Evolutionary conservation across 768 basidiomycete genomes (phyloP), one percentile per base, ranked within the genome.

Genomic region (Rubroboletus satanas): DNA sequence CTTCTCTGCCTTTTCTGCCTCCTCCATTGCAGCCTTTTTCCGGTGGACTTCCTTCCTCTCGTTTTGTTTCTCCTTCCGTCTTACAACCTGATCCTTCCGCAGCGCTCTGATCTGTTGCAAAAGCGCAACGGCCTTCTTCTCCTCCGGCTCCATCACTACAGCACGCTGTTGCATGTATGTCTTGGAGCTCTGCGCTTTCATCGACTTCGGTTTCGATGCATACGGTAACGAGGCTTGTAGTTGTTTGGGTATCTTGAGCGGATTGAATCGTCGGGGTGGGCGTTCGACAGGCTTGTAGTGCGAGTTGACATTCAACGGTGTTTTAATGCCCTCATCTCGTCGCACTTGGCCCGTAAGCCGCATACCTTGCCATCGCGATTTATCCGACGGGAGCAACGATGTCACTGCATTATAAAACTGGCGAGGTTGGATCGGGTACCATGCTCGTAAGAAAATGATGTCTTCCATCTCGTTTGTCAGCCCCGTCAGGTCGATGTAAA

Each of bases 321-420:
- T 91, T 65, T 90, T 88, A 42, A 95, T 60, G 0, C 84, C 88
- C 63, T 93, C 81, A 29, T 91, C 93, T n/a, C 85, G 80, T 17
- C 97, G 82, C 32, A 99, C 84, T 71, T 93, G 85, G 43, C 97
- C 95, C 1, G 94, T 98, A 33, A 98, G 78, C 32, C 97, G 87
- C 97, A 98, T 99, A 1, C 95, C 96, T 17, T 79, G 73, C 97
- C 97, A 99, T 18, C 68, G 71, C n/a, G 75, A 72, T 70, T 96
- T 94, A 71, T 92, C 81, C 15, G 87, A 83, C 9, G 95, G 77
- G 0, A 99, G 79, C 4, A 98, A 79, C 1, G 93, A 95, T 0
- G 92, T 94, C 59, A 98, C 93, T 1, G 97, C 91, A 70, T 95
- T 98, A 77, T 98, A 99, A 73, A 90, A 94, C 71, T 92, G 90